Percentiles rank a stretch among this genome's conserved stretches.
Evolutionary conservation across 208 protist genomes (phyloP).

Genomic region (Leishmania mexicana): DNA sequence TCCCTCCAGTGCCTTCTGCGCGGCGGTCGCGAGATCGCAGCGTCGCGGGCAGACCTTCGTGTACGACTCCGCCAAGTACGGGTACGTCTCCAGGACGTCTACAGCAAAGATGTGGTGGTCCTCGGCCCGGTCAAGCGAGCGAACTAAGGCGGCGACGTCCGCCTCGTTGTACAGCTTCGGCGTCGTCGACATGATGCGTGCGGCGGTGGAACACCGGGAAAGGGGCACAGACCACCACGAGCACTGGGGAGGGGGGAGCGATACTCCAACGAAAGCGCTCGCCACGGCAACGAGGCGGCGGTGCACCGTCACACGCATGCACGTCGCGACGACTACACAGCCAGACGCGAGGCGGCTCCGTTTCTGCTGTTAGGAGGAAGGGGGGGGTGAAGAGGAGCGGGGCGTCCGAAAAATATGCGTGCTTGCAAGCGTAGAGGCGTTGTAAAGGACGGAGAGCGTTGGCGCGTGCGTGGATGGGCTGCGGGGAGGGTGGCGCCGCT

Average conservation of each 20-base stretch:
- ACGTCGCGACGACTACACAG: neutral
- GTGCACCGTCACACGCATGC: neutral
- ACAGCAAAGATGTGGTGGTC: conserved; percentile 81
- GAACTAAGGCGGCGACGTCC: conserved; percentile 70
- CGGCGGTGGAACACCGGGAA: neutral
- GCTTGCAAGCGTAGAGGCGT: neutral
- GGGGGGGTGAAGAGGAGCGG: neutral
- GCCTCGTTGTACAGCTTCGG: conserved; percentile 54
- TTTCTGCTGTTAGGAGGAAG: neutral
- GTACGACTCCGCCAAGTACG: conserved; percentile 75
- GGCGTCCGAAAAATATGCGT: neutral
- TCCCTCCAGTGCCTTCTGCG: conserved; percentile 55
- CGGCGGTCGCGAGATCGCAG: conserved; percentile 76
- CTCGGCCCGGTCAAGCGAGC: conserved; percentile 65
- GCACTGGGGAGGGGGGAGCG: neutral
- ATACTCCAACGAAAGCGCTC: neutral
- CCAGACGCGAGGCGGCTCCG: neutral
- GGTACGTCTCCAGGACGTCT: conserved; percentile 79
- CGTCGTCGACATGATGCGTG: neutral
- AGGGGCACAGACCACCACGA: neutral
- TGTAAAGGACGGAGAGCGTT: neutral
- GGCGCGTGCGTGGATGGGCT: neutral
- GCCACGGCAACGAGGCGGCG: neutral
- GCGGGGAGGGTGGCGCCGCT: neutral
- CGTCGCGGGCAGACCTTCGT: conserved; percentile 71